Base-by-base conservation (phyloP, 306 rosid genomes). In the Quercus dentata region DNA sequence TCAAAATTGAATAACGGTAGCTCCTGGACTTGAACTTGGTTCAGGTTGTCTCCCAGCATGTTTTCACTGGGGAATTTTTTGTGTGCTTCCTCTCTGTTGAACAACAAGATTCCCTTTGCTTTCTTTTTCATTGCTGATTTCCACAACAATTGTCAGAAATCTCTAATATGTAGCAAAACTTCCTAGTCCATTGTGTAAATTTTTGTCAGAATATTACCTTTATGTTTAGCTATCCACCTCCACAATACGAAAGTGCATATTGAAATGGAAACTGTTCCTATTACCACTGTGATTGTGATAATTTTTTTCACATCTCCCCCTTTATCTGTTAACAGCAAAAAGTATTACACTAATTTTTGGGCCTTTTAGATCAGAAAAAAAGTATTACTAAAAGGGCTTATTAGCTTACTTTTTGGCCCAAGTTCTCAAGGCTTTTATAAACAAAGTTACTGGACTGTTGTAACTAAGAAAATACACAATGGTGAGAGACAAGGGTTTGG, bases 1-100 rank as follows among this genome's bases (percentile, higher is more conserved):
- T 12, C 35, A 69, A 78, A 71, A 4, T 81, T 74, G 54, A 74
- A 78, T 30, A 81, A 6, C 1, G 85, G 76, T 4, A 83, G 30
- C 41, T 83, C 89, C 25, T 86, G 62, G 4, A 82, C 65, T 74
- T 76, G 61, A 17, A 56, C 73, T 27, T 72, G 78, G 19, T 59
- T 69, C 57, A 69, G n/a, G n/a, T 71, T 65, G 30, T 13, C 56
- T 35, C 6, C 77, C 18, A 15, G 63, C 25, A 18, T 33, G 5
- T 70, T 44, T 17, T 70, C 33, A 7, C 27, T 5, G 1, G 28
- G 56, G 23, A 71, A 71, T n/a, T 3, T 46, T 14, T 4, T 4
- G 57, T 74, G 17, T 2, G n/a, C 14, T 31, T 9, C 67, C 18
- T 51, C 54, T 55, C 4, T 17, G 76, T 52, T 72, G 12, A 23